Conservation (phyloP, 495 filamentous ascomycete species). For the Trichoderma erinaceum region DNA sequence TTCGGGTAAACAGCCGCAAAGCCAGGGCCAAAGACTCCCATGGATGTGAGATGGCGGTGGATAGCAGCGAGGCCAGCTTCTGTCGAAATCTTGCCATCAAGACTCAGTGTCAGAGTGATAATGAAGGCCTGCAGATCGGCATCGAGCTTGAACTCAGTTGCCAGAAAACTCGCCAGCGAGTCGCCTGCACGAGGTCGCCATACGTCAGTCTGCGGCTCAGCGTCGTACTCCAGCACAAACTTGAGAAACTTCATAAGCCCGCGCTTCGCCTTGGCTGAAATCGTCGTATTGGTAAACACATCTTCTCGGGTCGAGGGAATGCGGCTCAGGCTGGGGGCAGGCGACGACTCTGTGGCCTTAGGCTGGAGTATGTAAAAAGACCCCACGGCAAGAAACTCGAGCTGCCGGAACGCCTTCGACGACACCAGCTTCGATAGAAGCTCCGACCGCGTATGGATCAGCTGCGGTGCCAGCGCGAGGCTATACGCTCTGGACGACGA, state of each 20-base stretch:
- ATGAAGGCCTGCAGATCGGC: slow-evolving; percentile 61
- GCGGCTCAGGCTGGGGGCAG: slow-evolving; percentile 42
- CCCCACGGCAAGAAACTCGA: slow-evolving; percentile 91
- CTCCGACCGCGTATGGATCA: slow-evolving; percentile 77
- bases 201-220: slow-evolving; percentile 43
- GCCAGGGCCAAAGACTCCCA: slow-evolving; percentile 78
- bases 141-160: slow-evolving; percentile 67
- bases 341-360: slow-evolving; percentile 20
- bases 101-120: slow-evolving; percentile 71
- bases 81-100: slow-evolving; percentile 49
- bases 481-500: slow-evolving; percentile 72
- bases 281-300: slow-evolving; percentile 65
- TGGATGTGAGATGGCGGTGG: slow-evolving; percentile 74
- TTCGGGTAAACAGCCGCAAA: slow-evolving; percentile 83
- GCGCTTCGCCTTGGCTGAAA: slow-evolving; percentile 72
- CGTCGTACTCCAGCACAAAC: slow-evolving; percentile 59
- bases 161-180: slow-evolving; percentile 59
- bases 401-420: slow-evolving; percentile 77
- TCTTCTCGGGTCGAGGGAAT: slow-evolving; percentile 85
- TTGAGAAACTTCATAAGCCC: slow-evolving; percentile 83
- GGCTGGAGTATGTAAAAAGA: slow-evolving; percentile 77
- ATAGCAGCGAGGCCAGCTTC: slow-evolving; percentile 62
- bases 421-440: slow-evolving; percentile 74
- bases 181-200: slow-evolving; percentile 43
- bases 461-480: slow-evolving; percentile 74